A percentile compares a stretch with the other conserved stretches of the same genome.
phyloP scores from a whole-genome alignment of 2,329 filamentous ascomycete species.

The Cladosporium velox region DNA sequence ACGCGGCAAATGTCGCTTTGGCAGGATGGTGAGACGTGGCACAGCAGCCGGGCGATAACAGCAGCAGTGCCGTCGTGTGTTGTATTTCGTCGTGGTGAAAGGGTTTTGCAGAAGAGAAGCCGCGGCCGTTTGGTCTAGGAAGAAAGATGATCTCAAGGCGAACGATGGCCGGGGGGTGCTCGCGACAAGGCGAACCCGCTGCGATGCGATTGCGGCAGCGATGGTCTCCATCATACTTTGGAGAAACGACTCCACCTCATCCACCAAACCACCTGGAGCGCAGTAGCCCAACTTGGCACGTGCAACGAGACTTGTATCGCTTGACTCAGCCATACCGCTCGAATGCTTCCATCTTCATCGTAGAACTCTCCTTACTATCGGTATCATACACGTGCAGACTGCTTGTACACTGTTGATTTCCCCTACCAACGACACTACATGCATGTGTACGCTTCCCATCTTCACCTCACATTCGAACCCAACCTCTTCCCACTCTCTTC shows the following conservation, averaged over 20 bases:
- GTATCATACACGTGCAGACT: not conserved
- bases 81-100: not conserved
- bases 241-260: not conserved
- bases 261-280: conserved; percentile 6
- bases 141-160: not conserved
- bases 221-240: not conserved
- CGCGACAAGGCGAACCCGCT: not conserved
- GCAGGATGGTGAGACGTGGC: not conserved
- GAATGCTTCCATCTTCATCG: not conserved
- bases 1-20: not conserved
- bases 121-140: not conserved
- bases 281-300: conserved; percentile 1
- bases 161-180: no score
- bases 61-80: not conserved
- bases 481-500: not conserved
- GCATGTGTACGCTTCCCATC: not conserved
- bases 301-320: not conserved
- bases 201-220: not conserved
- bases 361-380: not conserved
- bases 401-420: not conserved
- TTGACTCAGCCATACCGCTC: not conserved
- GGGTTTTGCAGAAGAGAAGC: not conserved
- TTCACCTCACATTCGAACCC: not conserved
- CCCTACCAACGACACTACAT: not conserved
- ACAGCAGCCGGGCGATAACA: not conserved